phyloP scores from a whole-genome alignment of 306 rosid genomes.

The Dalbergia cultrata region DNA sequence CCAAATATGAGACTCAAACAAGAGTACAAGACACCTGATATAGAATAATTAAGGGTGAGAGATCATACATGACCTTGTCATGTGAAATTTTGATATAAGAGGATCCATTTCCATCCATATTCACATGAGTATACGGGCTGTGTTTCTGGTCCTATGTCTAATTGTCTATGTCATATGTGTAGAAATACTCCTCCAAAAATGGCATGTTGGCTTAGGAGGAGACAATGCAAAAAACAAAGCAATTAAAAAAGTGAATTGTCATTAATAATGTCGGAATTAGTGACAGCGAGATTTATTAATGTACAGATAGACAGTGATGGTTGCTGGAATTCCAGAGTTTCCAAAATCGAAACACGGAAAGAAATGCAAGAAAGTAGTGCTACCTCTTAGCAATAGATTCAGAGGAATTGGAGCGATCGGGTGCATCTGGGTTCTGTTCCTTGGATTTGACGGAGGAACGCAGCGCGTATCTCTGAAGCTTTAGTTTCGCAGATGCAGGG shows the following conservation, averaged over 20 bases:
- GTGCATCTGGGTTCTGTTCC: constrained; percentile 54
- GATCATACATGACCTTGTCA: too few relatives aligned
- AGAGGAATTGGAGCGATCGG: constrained; percentile 55
- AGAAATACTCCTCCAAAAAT: too few relatives aligned
- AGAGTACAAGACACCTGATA: too few relatives aligned
- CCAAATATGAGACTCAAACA: too few relatives aligned
- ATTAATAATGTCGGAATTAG: background rate
- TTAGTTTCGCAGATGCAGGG: constrained; percentile 41
- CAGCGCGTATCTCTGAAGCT: constrained; percentile 69
- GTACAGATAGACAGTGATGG: background rate
- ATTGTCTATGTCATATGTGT: background rate
- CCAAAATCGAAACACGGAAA: background rate
- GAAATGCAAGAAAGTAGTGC: background rate
- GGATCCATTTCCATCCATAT: too few relatives aligned
- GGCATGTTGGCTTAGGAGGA: background rate
- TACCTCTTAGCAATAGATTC: constrained; percentile 72
- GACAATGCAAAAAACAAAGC: background rate
- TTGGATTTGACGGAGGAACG: constrained; percentile 66
- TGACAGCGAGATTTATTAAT: background rate
- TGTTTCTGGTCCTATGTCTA: too few relatives aligned
- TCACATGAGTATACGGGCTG: too few relatives aligned
- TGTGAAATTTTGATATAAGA: too few relatives aligned
- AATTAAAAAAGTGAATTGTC: background rate
- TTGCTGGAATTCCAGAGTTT: background rate
- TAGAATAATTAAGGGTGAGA: too few relatives aligned